Percentiles rank a stretch among this genome's conserved stretches.
phyloP scores from a whole-genome alignment of 495 filamentous ascomycete genomes.

The Aspergillus asperescens region DNA sequence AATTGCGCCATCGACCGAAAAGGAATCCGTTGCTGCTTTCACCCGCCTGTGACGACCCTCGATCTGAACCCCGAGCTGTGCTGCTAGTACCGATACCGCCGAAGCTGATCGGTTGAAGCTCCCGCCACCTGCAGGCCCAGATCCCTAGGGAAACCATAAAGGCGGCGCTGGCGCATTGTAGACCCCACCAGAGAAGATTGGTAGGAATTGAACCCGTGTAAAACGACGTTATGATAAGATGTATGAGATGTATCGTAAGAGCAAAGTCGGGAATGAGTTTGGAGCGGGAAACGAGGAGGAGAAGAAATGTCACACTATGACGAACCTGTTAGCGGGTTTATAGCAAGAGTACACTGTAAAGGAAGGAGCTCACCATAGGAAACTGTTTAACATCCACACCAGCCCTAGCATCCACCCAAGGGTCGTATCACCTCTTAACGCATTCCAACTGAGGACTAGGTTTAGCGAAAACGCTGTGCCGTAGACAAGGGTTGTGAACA shows the following conservation, averaged over 20 bases:
- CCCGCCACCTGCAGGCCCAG: constrained; percentile 86
- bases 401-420: constrained; percentile 87
- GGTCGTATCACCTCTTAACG: constrained; percentile 83
- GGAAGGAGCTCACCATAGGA: constrained; percentile 59
- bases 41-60: constrained; percentile 22
- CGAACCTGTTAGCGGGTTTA: neutral
- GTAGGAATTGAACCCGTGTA: constrained; percentile 71
- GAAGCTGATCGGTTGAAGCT: constrained; percentile 84
- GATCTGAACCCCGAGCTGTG: constrained; percentile 14
- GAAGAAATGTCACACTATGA: constrained; percentile 60
- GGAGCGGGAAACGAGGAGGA: constrained; percentile 74
- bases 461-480: constrained; percentile 66
- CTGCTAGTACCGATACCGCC: constrained; percentile 49
- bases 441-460: constrained; percentile 73
- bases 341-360: neutral
- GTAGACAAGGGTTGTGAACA: constrained; percentile 84
- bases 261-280: constrained; percentile 94
- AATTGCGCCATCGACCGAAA: constrained; percentile 31
- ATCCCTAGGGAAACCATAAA: constrained; percentile 71
- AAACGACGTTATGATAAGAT: constrained; percentile 69
- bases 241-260: constrained; percentile 79
- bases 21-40: constrained; percentile 25
- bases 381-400: constrained; percentile 75
- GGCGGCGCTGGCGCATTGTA: constrained; percentile 63
- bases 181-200: constrained; percentile 80